phyloP scores from a whole-genome alignment of 257 asterid genomes.

The Petunia secreta region DNA sequence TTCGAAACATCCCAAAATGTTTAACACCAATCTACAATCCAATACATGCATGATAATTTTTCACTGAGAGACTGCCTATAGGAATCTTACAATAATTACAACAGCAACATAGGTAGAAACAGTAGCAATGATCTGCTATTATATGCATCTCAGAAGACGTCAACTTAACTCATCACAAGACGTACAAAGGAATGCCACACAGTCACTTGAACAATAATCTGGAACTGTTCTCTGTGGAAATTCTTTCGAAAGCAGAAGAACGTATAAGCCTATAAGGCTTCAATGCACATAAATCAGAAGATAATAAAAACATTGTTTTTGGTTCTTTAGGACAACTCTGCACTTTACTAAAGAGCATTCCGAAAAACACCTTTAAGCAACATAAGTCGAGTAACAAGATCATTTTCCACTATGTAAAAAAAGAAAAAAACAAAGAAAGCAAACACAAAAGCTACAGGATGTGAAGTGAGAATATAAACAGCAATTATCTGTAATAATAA shows the following conservation, averaged over 20 bases:
- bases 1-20: not conserved
- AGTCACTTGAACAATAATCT: not conserved
- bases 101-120: not conserved
- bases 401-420: not conserved
- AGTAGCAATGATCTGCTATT: not conserved
- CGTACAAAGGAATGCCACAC: not conserved
- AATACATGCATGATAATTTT: not conserved
- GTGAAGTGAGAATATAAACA: constrained; percentile 8
- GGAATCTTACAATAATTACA: not conserved
- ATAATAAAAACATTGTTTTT: too few relatives aligned
- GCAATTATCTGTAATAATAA: constrained; percentile 20
- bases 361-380: not conserved
- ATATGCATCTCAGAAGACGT: not conserved
- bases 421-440: not conserved
- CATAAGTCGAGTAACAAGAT: not conserved
- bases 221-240: not conserved
- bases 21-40: not conserved
- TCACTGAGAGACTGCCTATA: not conserved
- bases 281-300: not conserved
- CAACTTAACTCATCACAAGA: not conserved
- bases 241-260: not conserved
- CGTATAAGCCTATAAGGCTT: not conserved
- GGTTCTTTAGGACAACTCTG: not conserved
- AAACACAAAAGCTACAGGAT: not conserved
- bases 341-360: not conserved